Base-by-base conservation (phyloP, 495 filamentous ascomycete species). In the Staphylotrichum tortipilum region DNA sequence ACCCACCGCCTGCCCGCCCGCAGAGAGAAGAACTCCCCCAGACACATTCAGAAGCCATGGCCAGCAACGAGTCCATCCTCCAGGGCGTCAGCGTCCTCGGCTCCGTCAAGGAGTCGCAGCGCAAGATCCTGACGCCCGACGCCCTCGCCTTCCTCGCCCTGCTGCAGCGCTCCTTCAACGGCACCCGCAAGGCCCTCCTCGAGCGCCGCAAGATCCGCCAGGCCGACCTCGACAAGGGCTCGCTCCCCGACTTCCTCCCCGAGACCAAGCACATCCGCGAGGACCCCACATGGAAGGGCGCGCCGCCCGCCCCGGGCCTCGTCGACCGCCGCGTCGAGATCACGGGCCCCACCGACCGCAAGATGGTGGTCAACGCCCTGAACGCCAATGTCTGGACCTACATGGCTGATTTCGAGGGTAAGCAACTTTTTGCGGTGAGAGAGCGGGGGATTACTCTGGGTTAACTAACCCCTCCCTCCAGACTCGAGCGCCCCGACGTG, bases 311-410 rank as follows among this genome's bases (percentile, higher is more conserved):
- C 8, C 91, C 92, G 0, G 92, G 92, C 36, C 75, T 99, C 33
- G 83, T 96, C 30, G 94, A 99, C 72, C 81, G 92, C 51, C 78
- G 92, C 53, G 89, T 95, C n/a, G 92, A 99, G 77, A 99, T 99
- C 69, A 99, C 92, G 12, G 92, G 92, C 1, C 92, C 92, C 0
- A 97, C 92, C 3, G 92, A 97, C 70, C 79, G 94, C 52, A 99
- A 97, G 80, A 99, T 99, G 92, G 89, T 99, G 33, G 88, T 99
- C 48, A 99, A 99, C 69, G 92, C 92, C 6, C 61, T 99, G 66
- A 99, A 99, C 69, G 84, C 91, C 31, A 80, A 97, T 63, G 94
- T 97, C 17, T 99, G 88, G 88, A 97, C 92, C 24, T 99, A 99
- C 66, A 99, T 99, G 92, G 94, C 92, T 23, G 92, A 99, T 73